Base-by-base conservation (phyloP, 768 basidiomycete species). In the Coprinopsis strossmayeri region DNA sequence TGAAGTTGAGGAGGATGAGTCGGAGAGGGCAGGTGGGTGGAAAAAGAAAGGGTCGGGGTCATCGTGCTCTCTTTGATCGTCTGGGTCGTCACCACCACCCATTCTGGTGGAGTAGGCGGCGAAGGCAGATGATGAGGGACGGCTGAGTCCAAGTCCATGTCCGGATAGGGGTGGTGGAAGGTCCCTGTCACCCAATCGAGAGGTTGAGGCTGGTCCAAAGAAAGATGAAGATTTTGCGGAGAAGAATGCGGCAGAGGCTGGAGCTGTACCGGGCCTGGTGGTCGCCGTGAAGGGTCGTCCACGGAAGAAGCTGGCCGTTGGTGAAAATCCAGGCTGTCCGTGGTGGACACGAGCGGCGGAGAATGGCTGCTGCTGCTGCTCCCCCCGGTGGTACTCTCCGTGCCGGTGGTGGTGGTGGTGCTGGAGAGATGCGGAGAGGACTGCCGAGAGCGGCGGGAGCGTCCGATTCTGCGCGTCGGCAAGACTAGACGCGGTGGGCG, bases 371-470 rank as follows among this genome's bases (percentile, higher is more conserved):
- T 52, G 64, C 63, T 64, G 66, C 45, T 64, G 70, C 56, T 69
- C 69, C 51, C 62, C n/a, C n/a, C n/a, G n/a, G n/a, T n/a, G n/a
- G n/a, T n/a, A n/a, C n/a, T n/a, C n/a, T n/a, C n/a, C n/a, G n/a
- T n/a, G n/a, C n/a, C n/a, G n/a, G n/a, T n/a, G n/a, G n/a, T n/a
- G n/a, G n/a, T n/a, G n/a, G n/a, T n/a, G 62, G 40, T 42, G 40
- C 40, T 42, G 57, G 80, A 82, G 70, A 64, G 81, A 71, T 61
- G 80, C 71, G 82, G 83, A 74, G 84, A 87, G 74, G 81, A 87
- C 74, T 67, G 79, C 72, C 70, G 81, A 62, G 83, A 85, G 79
- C 48, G 83, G 82, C 55, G 83, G 82, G 80, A 85, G 81, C 40
- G 78, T 71, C 62, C 67, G 59, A 50, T 61, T 52, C 58, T 56